These are phyloP conservation scores for Spathaspora hagerdaliae DNA, from an alignment of 805 yeast genomes.

Conservation along the genomic window DNA sequence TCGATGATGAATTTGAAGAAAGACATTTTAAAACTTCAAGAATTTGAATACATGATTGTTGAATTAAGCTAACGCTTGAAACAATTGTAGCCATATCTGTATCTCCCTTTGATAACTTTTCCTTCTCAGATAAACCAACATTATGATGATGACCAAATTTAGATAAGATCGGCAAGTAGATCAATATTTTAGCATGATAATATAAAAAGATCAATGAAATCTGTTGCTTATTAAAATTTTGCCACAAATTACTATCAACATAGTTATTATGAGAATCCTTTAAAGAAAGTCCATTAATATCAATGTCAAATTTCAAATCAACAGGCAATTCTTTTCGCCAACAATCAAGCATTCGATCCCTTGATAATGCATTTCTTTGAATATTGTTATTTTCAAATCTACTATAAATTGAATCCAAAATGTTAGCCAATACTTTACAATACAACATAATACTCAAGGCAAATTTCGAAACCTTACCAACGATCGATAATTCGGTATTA, in stretches of 20 bases:
- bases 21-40: conserved; percentile 47
- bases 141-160: conserved; percentile 39
- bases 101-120: conserved; percentile 35
- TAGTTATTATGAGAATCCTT: conserved; percentile 13
- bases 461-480: conserved; percentile 64
- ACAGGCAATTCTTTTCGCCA: conserved; percentile 75
- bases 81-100: conserved; percentile 23
- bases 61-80: conserved; percentile 63
- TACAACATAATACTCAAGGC: conserved; percentile 66
- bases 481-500: conserved; percentile 55
- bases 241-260: conserved; percentile 16
- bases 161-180: conserved; percentile 39
- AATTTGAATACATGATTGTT: conserved; percentile 63
- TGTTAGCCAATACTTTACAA: conserved; percentile 67
- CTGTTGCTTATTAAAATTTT: conserved; percentile 39
- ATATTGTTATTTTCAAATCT: conserved; percentile 42
- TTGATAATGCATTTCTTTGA: conserved; percentile 22
- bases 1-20: conserved; percentile 26
- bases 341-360: conserved; percentile 67
- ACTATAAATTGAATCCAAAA: conserved; percentile 67
- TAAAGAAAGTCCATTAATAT: conserved; percentile 49
- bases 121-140: conserved; percentile 38
- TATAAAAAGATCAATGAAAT: conserved; percentile 47
- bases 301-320: conserved; percentile 59
- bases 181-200: conserved; percentile 40